Evolutionary conservation across 1,284 basidiomycete species (phyloP), one percentile per base, ranked within the genome.

Genomic region (Ustilago sp.): DNA sequence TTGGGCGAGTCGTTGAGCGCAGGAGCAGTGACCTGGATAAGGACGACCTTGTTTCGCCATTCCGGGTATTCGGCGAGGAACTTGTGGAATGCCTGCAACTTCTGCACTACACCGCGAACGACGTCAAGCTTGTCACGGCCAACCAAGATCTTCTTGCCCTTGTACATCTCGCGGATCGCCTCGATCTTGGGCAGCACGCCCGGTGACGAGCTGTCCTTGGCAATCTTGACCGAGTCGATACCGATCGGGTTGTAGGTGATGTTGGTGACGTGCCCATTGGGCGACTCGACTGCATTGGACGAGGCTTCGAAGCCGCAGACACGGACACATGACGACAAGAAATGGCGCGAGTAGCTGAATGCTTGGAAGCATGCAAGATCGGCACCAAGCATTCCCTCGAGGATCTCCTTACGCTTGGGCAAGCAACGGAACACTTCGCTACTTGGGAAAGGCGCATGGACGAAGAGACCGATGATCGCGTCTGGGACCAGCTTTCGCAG

Each of bases 101-200:
- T 99, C 88, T 98, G 96, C 75, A 98, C 89, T 32, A 99, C 94
- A 63, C 96, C 96, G 88, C 98, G 98, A 79, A 98, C 95, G 15
- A 95, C 94, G 83, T 99, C 97, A 47, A 99, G 90, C 89, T 99
- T 99, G 87, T 99, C 96, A n/a, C 97, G 90, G 13, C 95, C 96
- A 35, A 99, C 93, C 68, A 99, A 95, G 83, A 99, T 98, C 90
- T 98, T 98, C 90, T 98, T 98, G 80, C 93, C 94, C 81, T 93
- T 91, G 87, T 99, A 99, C 53, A 98, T 88, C 39, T 91, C 89
- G 43, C 91, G 89, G 1, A 99, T 89, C 0, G 94, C 92, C 67
- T 93, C 91, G 39, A 96, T 89, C 87, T 98, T 98, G 31, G 95
- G 95, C 72, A 90, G 88, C 64, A 99, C 93, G 6, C 93, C 94